These are phyloP conservation scores for Cryphonectria japonica DNA, from an alignment of 2,329 filamentous ascomycete genomes.

Conservation along the genomic window DNA sequence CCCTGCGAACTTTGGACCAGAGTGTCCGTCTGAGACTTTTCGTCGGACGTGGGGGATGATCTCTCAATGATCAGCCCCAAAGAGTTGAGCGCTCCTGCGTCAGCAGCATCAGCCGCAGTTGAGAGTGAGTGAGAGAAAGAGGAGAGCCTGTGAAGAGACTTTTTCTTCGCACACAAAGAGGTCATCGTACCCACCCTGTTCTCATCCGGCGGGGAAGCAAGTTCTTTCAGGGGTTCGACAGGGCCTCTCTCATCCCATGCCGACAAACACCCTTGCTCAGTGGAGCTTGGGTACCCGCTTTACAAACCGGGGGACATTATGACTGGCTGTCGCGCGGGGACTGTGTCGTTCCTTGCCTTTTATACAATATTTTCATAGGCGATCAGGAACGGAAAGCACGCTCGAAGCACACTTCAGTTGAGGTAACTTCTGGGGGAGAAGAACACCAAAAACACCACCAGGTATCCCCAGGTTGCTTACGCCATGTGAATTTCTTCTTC, in stretches of 20 bases:
- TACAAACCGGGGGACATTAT: neutral
- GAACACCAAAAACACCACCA: too few species aligned
- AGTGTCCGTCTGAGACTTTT: constrained; percentile 1
- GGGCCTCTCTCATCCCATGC: neutral
- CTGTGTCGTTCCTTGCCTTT: neutral
- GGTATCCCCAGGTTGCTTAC: neutral
- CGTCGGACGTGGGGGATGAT: neutral
- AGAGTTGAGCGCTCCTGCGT: neutral
- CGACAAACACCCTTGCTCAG: neutral
- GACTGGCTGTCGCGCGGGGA: neutral
- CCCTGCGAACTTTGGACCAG: neutral
- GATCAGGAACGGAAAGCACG: neutral
- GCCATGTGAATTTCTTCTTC: neutral
- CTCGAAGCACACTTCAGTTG: neutral
- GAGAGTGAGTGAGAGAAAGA: neutral
- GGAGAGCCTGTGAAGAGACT: neutral
- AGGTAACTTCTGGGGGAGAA: neutral
- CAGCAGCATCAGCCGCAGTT: neutral
- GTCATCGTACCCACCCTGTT: neutral
- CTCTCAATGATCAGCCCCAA: neutral
- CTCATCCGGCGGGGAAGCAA: constrained; percentile 4
- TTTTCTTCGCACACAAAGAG: neutral
- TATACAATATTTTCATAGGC: neutral
- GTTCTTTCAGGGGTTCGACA: constrained; percentile 4
- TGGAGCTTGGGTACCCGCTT: neutral